Percentiles rank a stretch among this genome's conserved stretches.
phyloP scores from a whole-genome alignment of 2,329 filamentous ascomycete species.

The Colletotrichum tanaceti region DNA sequence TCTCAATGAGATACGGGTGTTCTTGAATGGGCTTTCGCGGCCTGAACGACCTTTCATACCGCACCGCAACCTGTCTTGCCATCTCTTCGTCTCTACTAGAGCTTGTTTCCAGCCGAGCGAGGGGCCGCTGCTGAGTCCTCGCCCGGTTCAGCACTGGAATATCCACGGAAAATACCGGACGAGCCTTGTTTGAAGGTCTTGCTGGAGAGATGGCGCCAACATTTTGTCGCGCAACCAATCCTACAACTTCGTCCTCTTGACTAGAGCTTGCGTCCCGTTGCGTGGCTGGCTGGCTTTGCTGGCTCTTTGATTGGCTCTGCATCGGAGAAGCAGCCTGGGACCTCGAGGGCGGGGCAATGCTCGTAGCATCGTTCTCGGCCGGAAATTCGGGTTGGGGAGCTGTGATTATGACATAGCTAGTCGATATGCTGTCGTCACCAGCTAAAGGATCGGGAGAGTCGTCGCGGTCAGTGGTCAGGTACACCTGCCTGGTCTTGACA shows the following conservation, averaged over 20 bases:
- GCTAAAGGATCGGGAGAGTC: constrained; percentile 37
- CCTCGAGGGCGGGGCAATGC: constrained; percentile 5
- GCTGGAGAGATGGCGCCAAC: not conserved
- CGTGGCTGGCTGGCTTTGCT: not conserved
- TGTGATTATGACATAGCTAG: constrained; percentile 52
- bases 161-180: not conserved
- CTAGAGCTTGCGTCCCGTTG: not conserved
- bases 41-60: constrained; percentile 63
- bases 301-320: constrained; percentile 6
- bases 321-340: not conserved
- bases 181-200: not conserved
- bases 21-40: constrained; percentile 71
- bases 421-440: constrained; percentile 51
- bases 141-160: constrained; percentile 1
- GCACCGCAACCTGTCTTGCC: constrained; percentile 45
- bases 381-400: constrained; percentile 47
- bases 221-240: not conserved
- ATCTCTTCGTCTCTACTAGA: constrained; percentile 17
- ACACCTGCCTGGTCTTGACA: constrained; percentile 4
- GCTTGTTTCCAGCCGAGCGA: not conserved
- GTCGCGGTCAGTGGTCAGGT: constrained; percentile 5
- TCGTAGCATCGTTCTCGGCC: constrained; percentile 23
- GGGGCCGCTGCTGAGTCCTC: constrained; percentile 7
- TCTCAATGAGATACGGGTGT: constrained; percentile 69
- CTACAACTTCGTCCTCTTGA: not conserved